Evolutionary conservation across 177 flowering plant species (phyloP).

Genomic region (Vitis hybrid): DNA sequence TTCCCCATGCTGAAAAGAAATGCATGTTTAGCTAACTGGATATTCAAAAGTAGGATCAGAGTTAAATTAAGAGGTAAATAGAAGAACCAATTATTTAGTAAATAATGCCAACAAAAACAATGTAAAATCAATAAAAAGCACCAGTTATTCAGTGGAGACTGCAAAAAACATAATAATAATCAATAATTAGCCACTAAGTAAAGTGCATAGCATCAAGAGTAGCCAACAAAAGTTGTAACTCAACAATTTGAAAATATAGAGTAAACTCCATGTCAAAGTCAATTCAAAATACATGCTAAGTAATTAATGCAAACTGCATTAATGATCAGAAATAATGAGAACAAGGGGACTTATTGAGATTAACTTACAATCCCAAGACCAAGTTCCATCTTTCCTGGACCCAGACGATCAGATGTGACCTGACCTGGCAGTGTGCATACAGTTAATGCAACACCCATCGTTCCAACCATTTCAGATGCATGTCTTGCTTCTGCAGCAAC

Average conservation of each 20-base stretch:
- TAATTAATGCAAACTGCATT: background rate
- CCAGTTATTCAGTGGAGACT: too few relatives aligned
- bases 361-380: constrained; percentile 96
- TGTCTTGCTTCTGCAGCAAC: constrained; percentile 88
- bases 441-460: constrained; percentile 96
- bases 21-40: constrained; percentile 1
- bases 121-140: too few relatives aligned
- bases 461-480: constrained; percentile 91
- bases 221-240: too few relatives aligned
- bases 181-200: background rate
- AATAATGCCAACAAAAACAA: background rate
- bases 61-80: background rate
- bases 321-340: background rate
- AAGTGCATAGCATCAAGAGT: too few relatives aligned
- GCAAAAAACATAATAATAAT: too few relatives aligned
- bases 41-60: background rate
- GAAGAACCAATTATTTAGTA: background rate
- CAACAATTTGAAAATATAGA: background rate
- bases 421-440: constrained; percentile 92
- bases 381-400: constrained; percentile 96
- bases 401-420: constrained; percentile 79
- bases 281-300: background rate
- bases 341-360: background rate
- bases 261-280: background rate
- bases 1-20: constrained; percentile 86